Base-by-base conservation (phyloP, 192 early-diverging fungal species). In the Allomyces arbusculus region DNA sequence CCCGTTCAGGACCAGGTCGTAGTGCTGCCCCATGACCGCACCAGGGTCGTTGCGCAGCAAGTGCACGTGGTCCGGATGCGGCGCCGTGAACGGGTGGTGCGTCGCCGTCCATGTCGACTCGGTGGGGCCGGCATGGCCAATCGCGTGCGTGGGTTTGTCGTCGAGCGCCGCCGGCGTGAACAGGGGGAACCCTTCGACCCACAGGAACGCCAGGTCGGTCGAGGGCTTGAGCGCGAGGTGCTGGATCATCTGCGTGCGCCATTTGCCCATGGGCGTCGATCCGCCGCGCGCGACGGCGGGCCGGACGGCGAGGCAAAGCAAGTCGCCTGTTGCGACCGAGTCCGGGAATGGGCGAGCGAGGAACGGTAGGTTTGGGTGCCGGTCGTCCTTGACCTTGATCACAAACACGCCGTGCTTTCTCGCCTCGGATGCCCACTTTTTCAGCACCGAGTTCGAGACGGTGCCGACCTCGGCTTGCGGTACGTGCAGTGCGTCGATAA, bases 71-170 rank as follows among this genome's bases (percentile, higher is more conserved):
- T 84, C 75, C 4, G 77, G 69, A 6, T 78, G 71, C 1, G 89
- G 90, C 2, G 92, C 88, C 4, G 92, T 95, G 69, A 95, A 95
- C 4, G 92, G 92, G 72, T 95, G 90, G 72, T 95, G 92, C 0
- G 90, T 95, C 23, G 92, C 77, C 12, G 77, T 72, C 10, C 85
- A 58, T n/a, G 12, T 3, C 50, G 16, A n/a, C 50, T n/a, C 20
- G 16, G 50, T 14, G 50, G 50, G 1, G 3, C 50, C 20, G 16
- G 50, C 50, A 20, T 58, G 50, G 50, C 50, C 50, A 10, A 58
- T 58, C 50, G 50, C 50, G 50, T 58, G 50, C 50, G 50, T n/a
- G 9, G 50, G 50, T 16, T 58, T 58, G 50, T 58, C 58, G 65
- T 76, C 75, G 40, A 66, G 63, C 12, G 25, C 26, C 0, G 22